These are phyloP conservation scores for Apiospora aurea DNA, from an alignment of 2,329 filamentous ascomycete genomes.

Conservation along the genomic window DNA sequence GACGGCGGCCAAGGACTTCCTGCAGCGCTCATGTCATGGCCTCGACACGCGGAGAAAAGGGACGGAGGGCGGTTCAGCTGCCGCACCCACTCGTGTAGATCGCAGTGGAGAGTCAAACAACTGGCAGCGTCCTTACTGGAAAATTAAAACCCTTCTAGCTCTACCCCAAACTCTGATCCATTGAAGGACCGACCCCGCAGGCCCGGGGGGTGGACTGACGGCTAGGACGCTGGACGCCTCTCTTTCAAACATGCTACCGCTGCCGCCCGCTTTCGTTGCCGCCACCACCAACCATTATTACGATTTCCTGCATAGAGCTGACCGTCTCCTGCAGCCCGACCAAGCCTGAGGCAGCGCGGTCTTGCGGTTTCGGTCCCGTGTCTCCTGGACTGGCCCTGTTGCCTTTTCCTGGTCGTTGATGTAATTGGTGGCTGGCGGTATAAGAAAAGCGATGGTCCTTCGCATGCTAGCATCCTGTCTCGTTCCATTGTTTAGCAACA, in stretches of 20 bases:
- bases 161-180: neutral
- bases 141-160: neutral
- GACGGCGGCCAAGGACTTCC: neutral
- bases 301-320: neutral
- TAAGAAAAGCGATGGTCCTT: neutral
- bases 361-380: neutral
- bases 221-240: neutral
- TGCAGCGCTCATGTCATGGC: neutral
- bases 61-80: neutral
- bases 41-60: neutral
- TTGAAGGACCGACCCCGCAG: neutral
- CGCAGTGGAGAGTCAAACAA: neutral
- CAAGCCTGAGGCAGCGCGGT: neutral
- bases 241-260: conserved; percentile 1
- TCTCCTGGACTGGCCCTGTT: neutral
- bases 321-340: neutral
- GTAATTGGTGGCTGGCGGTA: neutral
- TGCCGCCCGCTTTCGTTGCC: conserved; percentile 3
- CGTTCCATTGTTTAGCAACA: neutral
- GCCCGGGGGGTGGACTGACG: neutral
- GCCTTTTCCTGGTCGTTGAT: neutral
- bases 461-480: neutral
- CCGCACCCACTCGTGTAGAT: neutral
- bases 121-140: neutral
- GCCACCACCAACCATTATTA: neutral